Conservation (phyloP, 164 flowering plant species). For the Amborella trichopoda region DNA sequence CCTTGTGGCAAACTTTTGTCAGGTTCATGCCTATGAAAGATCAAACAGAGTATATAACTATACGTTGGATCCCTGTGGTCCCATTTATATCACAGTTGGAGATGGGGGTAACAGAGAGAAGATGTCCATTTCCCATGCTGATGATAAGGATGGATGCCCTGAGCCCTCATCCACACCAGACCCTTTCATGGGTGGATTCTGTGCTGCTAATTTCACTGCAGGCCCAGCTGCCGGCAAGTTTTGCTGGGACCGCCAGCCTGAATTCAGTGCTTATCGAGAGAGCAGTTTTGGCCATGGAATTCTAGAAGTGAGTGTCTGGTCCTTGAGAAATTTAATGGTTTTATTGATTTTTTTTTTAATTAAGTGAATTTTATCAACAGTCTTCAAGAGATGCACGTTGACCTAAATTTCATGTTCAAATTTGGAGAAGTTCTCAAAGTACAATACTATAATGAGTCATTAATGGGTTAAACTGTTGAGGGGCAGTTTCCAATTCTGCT, state of each 20-base stretch:
- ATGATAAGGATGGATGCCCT: slow-evolving; percentile 85
- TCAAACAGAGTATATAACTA: slow-evolving; percentile 87
- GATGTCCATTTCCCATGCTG: slow-evolving; percentile 67
- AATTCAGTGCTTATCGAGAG: slow-evolving; percentile 86
- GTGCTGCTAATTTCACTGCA: slow-evolving; percentile 10
- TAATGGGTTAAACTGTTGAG: no score
- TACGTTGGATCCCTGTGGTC: slow-evolving; percentile 82
- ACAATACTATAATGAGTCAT: no score
- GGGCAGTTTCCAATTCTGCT: no score
- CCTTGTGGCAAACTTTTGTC: no score
- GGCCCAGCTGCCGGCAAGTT: slow-evolving; percentile 31
- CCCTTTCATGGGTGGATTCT: slow-evolving; percentile 58
- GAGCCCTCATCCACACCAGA: slow-evolving; percentile 66
- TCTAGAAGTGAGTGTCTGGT: slow-evolving; percentile 47
- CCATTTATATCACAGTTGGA: slow-evolving; percentile 68
- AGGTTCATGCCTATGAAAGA: slow-evolving; percentile 98
- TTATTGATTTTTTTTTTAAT: no score
- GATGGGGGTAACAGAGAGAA: slow-evolving; percentile 88
- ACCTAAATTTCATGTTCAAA: no score
- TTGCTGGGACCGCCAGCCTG: slow-evolving; percentile 95
- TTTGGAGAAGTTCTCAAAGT: no score
- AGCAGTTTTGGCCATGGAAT: slow-evolving; percentile 95
- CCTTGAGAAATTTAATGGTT: no score
- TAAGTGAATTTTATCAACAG: no score
- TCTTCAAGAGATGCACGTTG: no score